These are phyloP conservation scores for Trypanosoma congolense DNA, from an alignment of 208 protist species.

Conservation along the genomic window DNA sequence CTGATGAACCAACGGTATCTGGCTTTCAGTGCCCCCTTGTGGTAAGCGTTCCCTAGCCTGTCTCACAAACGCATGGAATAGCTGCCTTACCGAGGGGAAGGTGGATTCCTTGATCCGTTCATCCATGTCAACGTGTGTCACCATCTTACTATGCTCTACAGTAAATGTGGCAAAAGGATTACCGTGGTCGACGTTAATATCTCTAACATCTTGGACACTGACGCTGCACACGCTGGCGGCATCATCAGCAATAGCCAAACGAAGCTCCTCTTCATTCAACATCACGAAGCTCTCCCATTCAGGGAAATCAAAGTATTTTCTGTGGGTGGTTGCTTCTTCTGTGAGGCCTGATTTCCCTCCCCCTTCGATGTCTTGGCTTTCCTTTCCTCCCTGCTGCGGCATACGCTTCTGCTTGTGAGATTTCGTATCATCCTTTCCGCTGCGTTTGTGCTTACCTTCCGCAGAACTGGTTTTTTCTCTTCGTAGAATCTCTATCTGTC, in stretches of 20 bases:
- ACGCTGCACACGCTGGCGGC: not conserved
- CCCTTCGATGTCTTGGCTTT: too few relatives aligned
- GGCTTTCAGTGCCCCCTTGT: too few relatives aligned
- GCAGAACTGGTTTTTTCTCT: not conserved
- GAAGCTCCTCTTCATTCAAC: not conserved
- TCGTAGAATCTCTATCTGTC: constrained; percentile 6
- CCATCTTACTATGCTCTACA: too few relatives aligned
- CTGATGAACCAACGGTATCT: too few relatives aligned
- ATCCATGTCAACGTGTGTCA: too few relatives aligned
- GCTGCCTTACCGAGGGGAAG: too few relatives aligned
- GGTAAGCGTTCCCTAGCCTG: too few relatives aligned
- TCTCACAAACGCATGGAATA: too few relatives aligned
- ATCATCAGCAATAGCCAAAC: not conserved
- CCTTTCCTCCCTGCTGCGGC: too few relatives aligned
- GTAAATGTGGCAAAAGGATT: not conserved
- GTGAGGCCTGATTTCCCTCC: not conserved
- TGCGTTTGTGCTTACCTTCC: not conserved
- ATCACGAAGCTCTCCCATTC: not conserved
- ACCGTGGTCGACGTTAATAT: not conserved
- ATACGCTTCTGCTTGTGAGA: too few relatives aligned
- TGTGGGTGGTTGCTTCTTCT: not conserved
- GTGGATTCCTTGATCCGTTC: too few relatives aligned
- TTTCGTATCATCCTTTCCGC: not conserved
- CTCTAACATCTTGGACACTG: not conserved
- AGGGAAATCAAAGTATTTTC: not conserved